Percentiles rank a stretch among this genome's conserved stretches.
These are phyloP conservation scores for Suhomyces sp. DNA, from an alignment of 805 yeast species.

Conservation along the genomic window DNA sequence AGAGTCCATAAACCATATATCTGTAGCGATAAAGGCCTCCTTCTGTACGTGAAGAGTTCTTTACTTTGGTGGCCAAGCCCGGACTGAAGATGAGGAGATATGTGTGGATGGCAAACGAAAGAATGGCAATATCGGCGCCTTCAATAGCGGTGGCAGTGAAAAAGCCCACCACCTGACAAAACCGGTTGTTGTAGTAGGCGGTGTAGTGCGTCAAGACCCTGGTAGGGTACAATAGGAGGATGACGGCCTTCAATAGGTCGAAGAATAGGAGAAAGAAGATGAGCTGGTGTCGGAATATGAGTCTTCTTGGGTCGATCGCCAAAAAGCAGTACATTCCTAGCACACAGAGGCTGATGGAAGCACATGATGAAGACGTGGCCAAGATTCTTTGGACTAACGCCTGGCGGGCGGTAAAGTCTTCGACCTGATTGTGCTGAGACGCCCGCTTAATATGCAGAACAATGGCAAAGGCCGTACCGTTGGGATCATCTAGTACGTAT, in stretches of 20 bases:
- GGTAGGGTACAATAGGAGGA: conserved; percentile 67
- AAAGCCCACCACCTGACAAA: conserved; percentile 72
- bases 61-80: conserved; percentile 40
- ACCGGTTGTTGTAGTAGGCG: conserved; percentile 46
- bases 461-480: not conserved
- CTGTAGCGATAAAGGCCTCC: conserved; percentile 72
- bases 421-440: conserved; percentile 20
- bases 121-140: conserved; percentile 82
- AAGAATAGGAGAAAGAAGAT: conserved; percentile 64
- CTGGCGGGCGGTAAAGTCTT: conserved; percentile 26
- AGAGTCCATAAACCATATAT: conserved; percentile 53
- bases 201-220: conserved; percentile 44
- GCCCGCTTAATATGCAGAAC: conserved; percentile 2
- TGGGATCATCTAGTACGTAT: not conserved
- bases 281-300: conserved; percentile 68
- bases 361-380: conserved; percentile 38
- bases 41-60: conserved; percentile 44
- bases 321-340: conserved; percentile 56
- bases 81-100: conserved; percentile 70
- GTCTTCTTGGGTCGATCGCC: conserved; percentile 61
- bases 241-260: conserved; percentile 71
- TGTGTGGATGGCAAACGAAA: conserved; percentile 80
- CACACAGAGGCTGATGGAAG: conserved; percentile 47
- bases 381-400: conserved; percentile 32
- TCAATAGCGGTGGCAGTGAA: conserved; percentile 77